Evolutionary conservation across 2,329 filamentous ascomycete species (phyloP).

Genomic region (Colletotrichum melonis): DNA sequence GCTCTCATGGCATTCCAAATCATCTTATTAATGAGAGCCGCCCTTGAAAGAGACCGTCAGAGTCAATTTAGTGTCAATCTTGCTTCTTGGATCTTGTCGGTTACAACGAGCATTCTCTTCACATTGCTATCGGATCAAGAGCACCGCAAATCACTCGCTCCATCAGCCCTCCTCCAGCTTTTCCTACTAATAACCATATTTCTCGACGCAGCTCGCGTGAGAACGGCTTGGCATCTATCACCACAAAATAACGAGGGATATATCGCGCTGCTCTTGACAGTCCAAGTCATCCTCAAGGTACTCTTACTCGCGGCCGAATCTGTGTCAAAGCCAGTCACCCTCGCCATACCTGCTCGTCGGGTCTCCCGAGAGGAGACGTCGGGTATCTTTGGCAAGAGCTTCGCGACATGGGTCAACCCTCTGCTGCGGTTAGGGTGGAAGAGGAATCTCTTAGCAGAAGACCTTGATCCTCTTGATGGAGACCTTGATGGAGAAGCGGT

Average conservation of each 20-base stretch:
- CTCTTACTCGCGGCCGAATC: not conserved
- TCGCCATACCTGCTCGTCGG: conserved; percentile 1
- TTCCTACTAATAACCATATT: not conserved
- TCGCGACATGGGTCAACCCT: conserved; percentile 15
- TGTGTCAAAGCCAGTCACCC: not conserved
- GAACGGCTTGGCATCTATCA: not conserved
- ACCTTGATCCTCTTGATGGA: conserved; percentile 20
- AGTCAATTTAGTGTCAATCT: not conserved
- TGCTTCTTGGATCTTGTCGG: not conserved
- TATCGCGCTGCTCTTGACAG: not conserved
- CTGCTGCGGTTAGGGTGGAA: conserved; percentile 2
- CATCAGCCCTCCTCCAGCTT: conserved; percentile 5
- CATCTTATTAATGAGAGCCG: not conserved
- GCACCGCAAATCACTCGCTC: not conserved
- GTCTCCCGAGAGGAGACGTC: conserved; percentile 5
- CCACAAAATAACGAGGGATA: too few species aligned
- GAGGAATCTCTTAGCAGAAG: conserved; percentile 4
- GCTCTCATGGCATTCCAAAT: not conserved
- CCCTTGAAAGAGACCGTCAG: not conserved
- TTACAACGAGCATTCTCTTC: not conserved
- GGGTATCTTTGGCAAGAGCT: conserved; percentile 12
- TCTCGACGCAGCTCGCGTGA: not conserved
- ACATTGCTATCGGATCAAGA: not conserved
- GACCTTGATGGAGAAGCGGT: not conserved
- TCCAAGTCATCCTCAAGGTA: not conserved